A percentile compares a stretch with the other conserved stretches of the same genome.
Conservation (phyloP, 805 yeast species). For the Sungouiella blattae region DNA sequence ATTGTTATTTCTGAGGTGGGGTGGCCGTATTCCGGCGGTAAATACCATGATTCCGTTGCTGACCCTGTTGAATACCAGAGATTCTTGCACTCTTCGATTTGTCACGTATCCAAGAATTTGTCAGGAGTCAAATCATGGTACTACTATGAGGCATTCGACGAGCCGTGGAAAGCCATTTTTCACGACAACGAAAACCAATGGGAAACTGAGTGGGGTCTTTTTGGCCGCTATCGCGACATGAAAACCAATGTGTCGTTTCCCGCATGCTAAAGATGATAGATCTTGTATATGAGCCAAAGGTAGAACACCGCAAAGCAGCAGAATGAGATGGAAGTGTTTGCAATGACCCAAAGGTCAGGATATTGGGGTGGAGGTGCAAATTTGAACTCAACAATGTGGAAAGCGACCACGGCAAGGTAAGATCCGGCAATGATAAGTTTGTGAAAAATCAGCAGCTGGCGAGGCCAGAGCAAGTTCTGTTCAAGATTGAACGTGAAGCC, state of each 20-base stretch:
- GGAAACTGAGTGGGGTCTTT: conserved; percentile 75
- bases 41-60: conserved; percentile 44
- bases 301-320: conserved; percentile 72
- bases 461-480: conserved; percentile 21
- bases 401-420: conserved; percentile 41
- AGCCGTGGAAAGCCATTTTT: conserved; percentile 62
- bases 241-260: neutral
- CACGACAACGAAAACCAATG: conserved; percentile 47
- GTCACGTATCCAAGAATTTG: conserved; percentile 37
- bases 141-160: conserved; percentile 69
- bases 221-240: conserved; percentile 17
- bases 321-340: conserved; percentile 71
- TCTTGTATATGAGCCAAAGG: conserved; percentile 71
- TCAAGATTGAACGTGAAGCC: conserved; percentile 42
- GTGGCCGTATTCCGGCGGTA: conserved; percentile 69
- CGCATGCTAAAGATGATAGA: conserved; percentile 14
- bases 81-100: conserved; percentile 52
- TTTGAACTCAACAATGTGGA: conserved; percentile 54
- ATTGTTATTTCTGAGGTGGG: conserved; percentile 61
- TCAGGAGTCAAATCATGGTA: conserved; percentile 45
- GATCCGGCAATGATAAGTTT: conserved; percentile 22
- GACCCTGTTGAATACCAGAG: conserved; percentile 40
- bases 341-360: conserved; percentile 85
- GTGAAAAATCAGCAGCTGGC: conserved; percentile 22
- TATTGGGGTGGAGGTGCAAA: conserved; percentile 53